phyloP scores from a whole-genome alignment of 176 grass and related monocot genomes.

The Bonia amplexicaulis region DNA sequence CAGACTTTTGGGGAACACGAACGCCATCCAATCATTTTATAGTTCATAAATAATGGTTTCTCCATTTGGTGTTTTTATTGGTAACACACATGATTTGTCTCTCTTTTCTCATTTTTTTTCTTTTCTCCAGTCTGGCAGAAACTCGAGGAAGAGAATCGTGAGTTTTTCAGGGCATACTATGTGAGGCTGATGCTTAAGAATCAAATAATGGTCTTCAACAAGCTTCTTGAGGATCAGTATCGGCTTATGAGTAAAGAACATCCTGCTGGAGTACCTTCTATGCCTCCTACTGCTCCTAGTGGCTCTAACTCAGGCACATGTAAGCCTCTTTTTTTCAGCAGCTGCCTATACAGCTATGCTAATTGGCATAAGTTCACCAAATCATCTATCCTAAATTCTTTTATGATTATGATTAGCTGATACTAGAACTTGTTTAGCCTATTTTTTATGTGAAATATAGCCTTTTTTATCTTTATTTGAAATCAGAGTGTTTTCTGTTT shows the following conservation, averaged over 20 bases:
- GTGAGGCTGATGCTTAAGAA: slow-evolving; percentile 92
- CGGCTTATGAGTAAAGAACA: slow-evolving; percentile 76
- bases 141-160: slow-evolving; percentile 93
- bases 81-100: background rate
- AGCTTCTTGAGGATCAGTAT: slow-evolving; percentile 70
- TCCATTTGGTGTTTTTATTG: background rate
- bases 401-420: background rate
- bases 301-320: slow-evolving; percentile 63
- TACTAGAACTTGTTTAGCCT: slow-evolving; percentile 2
- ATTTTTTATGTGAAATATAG: background rate
- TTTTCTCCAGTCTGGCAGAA: slow-evolving; percentile 91
- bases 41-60: background rate
- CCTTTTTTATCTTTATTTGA: background rate
- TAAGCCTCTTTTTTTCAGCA: slow-evolving; percentile 31
- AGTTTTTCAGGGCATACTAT: slow-evolving; percentile 98
- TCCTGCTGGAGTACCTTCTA: slow-evolving; percentile 40
- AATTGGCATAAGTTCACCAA: background rate
- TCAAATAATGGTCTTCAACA: slow-evolving; percentile 86
- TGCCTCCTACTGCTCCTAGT: slow-evolving; percentile 54
- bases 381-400: background rate
- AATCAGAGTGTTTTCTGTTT: background rate
- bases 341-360: background rate
- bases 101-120: background rate
- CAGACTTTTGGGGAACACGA: background rate
- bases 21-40: background rate